These are phyloP conservation scores for Saussurea involucrata DNA, from an alignment of 129 eudicot genomes.

Conservation along the genomic window DNA sequence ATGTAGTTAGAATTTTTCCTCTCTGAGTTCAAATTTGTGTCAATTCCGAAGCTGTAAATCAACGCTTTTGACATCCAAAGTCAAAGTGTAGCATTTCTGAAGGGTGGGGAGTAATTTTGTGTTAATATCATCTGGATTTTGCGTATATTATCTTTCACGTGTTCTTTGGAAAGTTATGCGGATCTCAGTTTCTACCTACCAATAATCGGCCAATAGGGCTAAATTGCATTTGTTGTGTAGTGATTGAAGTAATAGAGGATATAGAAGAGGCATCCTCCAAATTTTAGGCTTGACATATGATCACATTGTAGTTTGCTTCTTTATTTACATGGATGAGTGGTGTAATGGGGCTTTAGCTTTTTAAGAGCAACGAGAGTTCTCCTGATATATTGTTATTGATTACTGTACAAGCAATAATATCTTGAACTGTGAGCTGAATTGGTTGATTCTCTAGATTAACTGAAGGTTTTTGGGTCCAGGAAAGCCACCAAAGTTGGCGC, in stretches of 20 bases:
- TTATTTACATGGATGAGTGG: not conserved
- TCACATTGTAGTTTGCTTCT: not conserved
- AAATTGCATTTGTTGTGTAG: not conserved
- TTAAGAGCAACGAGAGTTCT: not conserved
- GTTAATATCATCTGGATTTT: not conserved
- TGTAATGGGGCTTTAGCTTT: not conserved
- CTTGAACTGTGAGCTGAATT: not conserved
- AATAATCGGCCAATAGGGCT: not conserved
- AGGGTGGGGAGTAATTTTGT: not conserved
- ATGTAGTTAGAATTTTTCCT: not conserved
- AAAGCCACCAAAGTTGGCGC: not conserved
- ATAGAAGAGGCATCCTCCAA: not conserved
- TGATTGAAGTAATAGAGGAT: not conserved
- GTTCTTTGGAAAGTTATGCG: not conserved
- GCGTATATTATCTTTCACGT: not conserved
- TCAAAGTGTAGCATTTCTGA: conserved; percentile 3
- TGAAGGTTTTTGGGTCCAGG: not conserved
- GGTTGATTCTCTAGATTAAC: not conserved
- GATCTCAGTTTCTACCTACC: not conserved
- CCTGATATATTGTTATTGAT: not conserved
- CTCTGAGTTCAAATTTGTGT: not conserved
- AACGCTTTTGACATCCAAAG: not conserved
- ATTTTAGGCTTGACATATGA: not conserved
- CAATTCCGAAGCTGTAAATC: conserved; percentile 1
- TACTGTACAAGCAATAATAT: not conserved